Conservation (phyloP, 2,329 filamentous ascomycete species). For the Colletotrichum sp. region DNA sequence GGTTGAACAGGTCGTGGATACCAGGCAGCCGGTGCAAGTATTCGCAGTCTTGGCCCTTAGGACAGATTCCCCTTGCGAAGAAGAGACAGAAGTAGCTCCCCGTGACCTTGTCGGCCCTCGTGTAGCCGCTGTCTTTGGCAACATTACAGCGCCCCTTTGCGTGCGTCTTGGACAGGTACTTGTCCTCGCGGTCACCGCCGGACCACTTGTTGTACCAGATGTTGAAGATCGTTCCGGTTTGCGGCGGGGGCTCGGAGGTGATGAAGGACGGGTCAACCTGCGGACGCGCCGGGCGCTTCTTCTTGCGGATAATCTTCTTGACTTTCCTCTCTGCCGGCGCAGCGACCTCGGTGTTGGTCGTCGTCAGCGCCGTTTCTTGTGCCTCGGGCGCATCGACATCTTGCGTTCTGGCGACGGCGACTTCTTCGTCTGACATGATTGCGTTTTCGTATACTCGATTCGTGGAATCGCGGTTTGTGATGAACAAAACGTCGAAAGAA, state of each 20-base stretch:
- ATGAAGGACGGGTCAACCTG: constrained; percentile 88
- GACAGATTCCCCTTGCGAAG: constrained; percentile 71
- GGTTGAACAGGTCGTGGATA: constrained; percentile 88
- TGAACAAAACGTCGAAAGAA: neutral
- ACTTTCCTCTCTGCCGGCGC: constrained; percentile 65
- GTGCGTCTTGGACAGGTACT: constrained; percentile 81
- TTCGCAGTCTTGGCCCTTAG: constrained; percentile 90
- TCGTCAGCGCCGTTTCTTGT: constrained; percentile 29
- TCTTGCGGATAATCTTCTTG: constrained; percentile 92
- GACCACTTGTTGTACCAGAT: constrained; percentile 99
- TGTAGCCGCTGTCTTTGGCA: constrained; percentile 79
- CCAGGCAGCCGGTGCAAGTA: constrained; percentile 90
- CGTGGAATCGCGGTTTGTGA: neutral
- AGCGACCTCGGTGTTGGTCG: constrained; percentile 48
- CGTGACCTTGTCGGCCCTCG: constrained; percentile 74
- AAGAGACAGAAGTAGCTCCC: constrained; percentile 93
- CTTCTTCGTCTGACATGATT: constrained; percentile 19
- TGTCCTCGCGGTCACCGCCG: constrained; percentile 92
- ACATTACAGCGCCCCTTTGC: constrained; percentile 89
- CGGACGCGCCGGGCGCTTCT: constrained; percentile 85
- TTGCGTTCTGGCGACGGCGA: neutral
- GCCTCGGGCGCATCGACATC: neutral
- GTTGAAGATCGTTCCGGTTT: constrained; percentile 96
- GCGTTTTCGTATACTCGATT: neutral
- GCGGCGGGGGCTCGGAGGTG: constrained; percentile 83